These are phyloP conservation scores for Penicillium brasilianum DNA, from an alignment of 2,329 filamentous ascomycete species.

Conservation along the genomic window DNA sequence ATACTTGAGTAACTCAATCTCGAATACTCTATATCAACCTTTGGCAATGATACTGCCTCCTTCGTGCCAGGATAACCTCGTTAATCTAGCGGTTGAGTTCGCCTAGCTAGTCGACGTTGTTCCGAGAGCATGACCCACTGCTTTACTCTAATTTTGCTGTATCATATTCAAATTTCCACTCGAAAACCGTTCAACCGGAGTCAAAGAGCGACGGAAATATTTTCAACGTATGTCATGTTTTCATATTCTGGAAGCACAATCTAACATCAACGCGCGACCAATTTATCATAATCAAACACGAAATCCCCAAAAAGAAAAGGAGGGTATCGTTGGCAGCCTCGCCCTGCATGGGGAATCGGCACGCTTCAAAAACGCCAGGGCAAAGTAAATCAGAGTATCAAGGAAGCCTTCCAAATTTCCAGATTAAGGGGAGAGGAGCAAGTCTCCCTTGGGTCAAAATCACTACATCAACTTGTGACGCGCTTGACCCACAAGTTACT, in stretches of 20 bases:
- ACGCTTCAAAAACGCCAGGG: conserved; percentile 10
- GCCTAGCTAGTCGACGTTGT: not conserved
- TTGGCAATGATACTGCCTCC: not conserved
- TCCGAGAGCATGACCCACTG: not conserved
- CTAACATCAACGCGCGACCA: not conserved
- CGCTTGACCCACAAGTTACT: conserved; percentile 77
- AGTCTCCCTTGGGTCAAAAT: not conserved
- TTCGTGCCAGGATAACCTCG: not conserved
- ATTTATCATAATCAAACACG: conserved; percentile 1
- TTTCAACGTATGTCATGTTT: not conserved
- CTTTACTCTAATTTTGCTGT: not conserved
- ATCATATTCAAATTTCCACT: not conserved
- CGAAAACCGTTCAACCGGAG: not conserved
- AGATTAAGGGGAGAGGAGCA: conserved; percentile 4
- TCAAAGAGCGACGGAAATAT: not conserved
- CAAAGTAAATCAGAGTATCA: conserved; percentile 6
- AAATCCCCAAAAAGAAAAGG: not conserved
- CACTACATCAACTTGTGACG: conserved; percentile 64
- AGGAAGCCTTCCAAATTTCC: conserved; percentile 15
- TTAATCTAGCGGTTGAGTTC: not conserved
- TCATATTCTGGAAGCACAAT: not conserved
- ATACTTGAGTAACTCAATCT: not conserved
- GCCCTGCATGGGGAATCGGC: conserved; percentile 3
- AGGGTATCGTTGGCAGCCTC: conserved; percentile 8
- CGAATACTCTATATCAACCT: not conserved